These are phyloP conservation scores for Acanthamoeba lenticulata DNA, from an alignment of 208 protist species.

Conservation along the genomic window DNA sequence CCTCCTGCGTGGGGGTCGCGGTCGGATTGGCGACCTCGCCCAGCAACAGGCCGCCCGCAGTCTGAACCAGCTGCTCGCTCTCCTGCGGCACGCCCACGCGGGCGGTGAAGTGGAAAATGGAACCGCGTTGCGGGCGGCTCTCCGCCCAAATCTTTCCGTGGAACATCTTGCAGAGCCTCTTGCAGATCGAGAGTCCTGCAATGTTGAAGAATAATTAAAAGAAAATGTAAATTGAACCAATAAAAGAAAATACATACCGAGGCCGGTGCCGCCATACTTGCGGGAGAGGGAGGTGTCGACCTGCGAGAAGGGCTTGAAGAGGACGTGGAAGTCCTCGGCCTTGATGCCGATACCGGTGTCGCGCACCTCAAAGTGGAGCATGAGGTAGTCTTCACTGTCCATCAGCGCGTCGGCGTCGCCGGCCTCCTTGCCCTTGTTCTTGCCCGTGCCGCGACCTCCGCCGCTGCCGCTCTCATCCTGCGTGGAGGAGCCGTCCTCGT, in stretches of 20 bases:
- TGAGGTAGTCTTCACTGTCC: background rate
- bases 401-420: background rate
- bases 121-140: slow-evolving; percentile 23
- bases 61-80: background rate
- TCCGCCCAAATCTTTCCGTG: slow-evolving; percentile 46
- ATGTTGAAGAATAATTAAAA: background rate
- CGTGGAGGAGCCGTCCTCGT: background rate
- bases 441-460: background rate
- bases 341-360: slow-evolving; percentile 84
- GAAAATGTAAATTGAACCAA: background rate
- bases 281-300: slow-evolving; percentile 71
- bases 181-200: slow-evolving; percentile 17
- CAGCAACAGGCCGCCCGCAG: background rate
- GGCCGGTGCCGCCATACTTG: slow-evolving; percentile 72
- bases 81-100: background rate
- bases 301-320: slow-evolving; percentile 83
- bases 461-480: background rate
- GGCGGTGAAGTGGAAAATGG: slow-evolving; percentile 20
- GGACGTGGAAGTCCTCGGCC: slow-evolving; percentile 68
- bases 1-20: background rate
- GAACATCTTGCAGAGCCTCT: slow-evolving; percentile 28
- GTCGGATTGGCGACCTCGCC: background rate
- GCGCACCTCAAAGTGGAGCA: slow-evolving; percentile 66
- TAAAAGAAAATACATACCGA: background rate
- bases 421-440: background rate